Evolutionary conservation across 2,329 filamentous ascomycete genomes (phyloP), one percentile per base, ranked within the genome.

Genomic region (Pseudogymnoascus sp.): DNA sequence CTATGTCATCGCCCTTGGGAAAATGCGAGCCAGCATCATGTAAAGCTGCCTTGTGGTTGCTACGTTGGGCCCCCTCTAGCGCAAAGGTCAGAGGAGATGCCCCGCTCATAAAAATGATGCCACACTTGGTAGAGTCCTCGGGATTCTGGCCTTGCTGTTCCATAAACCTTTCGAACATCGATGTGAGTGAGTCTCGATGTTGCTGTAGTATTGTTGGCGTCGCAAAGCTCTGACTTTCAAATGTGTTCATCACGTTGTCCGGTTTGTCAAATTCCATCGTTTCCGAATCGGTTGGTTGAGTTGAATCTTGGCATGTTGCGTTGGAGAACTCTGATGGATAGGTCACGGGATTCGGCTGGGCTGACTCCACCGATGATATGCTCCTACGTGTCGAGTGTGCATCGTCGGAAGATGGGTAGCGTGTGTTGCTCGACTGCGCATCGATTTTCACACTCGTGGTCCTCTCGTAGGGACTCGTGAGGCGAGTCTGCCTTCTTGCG

Each of bases 151-250:
- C 37, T 37, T 59, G 61, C 31, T 59, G 61, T 40, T 62, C 61
- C 43, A 62, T 31, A 59, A 62, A 62, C 28, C 61, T 59, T 31
- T 62, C 61, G 38, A 62, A 62, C 61, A 62, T 62, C n/a, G 61
- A 35, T 38, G 43, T 62, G 5, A 59, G 49, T 18, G 61, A 62
- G 33, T 62, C 61, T 62, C 49, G 61, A 58, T 62, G 45, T 21
- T 62, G 61, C 21, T 37, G 49, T 59, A 40, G 49, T 60, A 18
- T 35, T 31, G 28, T 33, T 58, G 45, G 16, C 37, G 18, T 25
- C 12, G 9, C 25, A 33, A 16, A 40, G 21, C 33, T 35, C 33
- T 35, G 33, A 35, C 33, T 35, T 12, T 35, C 33, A 35, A 35
- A 35, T 35, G 9, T 35, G 33, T 35, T 12, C 33, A 35, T 35